phyloP scores from a whole-genome alignment of 768 basidiomycete species.

The Atractiella rhizophila region DNA sequence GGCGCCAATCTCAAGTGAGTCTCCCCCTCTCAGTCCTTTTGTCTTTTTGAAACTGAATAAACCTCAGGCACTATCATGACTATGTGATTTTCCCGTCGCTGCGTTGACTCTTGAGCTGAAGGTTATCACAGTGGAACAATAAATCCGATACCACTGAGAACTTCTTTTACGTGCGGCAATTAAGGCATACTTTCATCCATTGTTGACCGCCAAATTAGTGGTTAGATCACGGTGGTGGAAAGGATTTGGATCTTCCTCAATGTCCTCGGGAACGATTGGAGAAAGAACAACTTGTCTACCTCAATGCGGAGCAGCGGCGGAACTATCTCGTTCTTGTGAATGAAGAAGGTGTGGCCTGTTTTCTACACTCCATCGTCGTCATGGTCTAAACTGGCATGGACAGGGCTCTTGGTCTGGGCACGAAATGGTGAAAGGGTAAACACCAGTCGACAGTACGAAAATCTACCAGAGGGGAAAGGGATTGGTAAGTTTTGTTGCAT shows the following conservation, averaged over 20 bases:
- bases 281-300: constrained; percentile 11
- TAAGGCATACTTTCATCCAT: background rate
- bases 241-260: constrained; percentile 19
- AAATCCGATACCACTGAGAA: constrained; percentile 21
- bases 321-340: constrained; percentile 22
- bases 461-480: constrained; percentile 16
- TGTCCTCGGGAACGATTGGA: constrained; percentile 17
- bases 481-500: no score
- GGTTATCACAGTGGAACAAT: no score
- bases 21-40: background rate
- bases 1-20: constrained; percentile 12
- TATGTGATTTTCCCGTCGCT: background rate
- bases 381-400: no score
- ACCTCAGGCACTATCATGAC: background rate
- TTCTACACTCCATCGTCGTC: no score
- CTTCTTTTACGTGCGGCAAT: constrained; percentile 18
- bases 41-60: background rate
- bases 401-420: constrained; percentile 12
- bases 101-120: constrained; percentile 21
- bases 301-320: constrained; percentile 20
- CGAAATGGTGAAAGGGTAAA: constrained; percentile 15
- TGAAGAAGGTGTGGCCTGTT: constrained; percentile 15
- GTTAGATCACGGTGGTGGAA: constrained; percentile 22
- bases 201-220: constrained; percentile 6
- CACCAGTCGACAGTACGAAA: constrained; percentile 17